These are phyloP conservation scores for Russula dissimulans DNA, from an alignment of 768 basidiomycete genomes.

Conservation along the genomic window DNA sequence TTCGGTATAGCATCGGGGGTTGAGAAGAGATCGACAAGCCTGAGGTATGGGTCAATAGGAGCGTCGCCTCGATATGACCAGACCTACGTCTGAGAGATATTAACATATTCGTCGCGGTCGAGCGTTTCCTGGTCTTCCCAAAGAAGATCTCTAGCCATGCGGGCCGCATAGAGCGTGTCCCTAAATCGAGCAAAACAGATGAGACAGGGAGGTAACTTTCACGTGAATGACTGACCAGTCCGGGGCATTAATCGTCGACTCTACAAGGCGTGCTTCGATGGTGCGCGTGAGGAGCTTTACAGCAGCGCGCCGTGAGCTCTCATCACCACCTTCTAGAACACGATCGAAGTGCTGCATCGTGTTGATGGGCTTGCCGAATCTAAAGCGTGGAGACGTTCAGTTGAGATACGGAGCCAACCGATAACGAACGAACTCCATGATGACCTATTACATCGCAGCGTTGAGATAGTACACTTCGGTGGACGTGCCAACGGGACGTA, in stretches of 20 bases:
- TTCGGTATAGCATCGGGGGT: slow-evolving; percentile 52
- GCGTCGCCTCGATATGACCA: background rate
- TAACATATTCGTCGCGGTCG: slow-evolving; percentile 71
- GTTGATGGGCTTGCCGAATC: slow-evolving; percentile 75
- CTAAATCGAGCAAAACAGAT: slow-evolving; percentile 32
- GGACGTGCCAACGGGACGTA: slow-evolving; percentile 32
- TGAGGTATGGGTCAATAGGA: slow-evolving; percentile 26
- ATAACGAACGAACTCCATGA: slow-evolving; percentile 53
- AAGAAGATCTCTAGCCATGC: slow-evolving; percentile 89
- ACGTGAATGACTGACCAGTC: slow-evolving; percentile 62
- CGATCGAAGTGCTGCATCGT: slow-evolving; percentile 67
- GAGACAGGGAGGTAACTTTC: background rate
- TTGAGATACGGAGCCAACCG: background rate
- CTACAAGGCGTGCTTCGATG: slow-evolving; percentile 62
- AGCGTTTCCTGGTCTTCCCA: slow-evolving; percentile 79
- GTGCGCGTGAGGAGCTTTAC: slow-evolving; percentile 78
- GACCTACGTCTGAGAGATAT: slow-evolving; percentile 83
- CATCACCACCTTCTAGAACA: slow-evolving; percentile 55
- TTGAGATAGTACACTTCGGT: background rate
- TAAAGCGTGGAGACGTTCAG: slow-evolving; percentile 26
- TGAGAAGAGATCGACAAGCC: slow-evolving; percentile 83
- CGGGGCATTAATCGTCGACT: slow-evolving; percentile 81
- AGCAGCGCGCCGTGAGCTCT: slow-evolving; percentile 63
- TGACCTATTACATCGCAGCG: slow-evolving; percentile 36
- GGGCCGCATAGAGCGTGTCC: slow-evolving; percentile 83